A percentile compares a stretch with the other conserved stretches of the same genome.
phyloP scores from a whole-genome alignment of 2,329 filamentous ascomycete species.

The Cadophora sp. region DNA sequence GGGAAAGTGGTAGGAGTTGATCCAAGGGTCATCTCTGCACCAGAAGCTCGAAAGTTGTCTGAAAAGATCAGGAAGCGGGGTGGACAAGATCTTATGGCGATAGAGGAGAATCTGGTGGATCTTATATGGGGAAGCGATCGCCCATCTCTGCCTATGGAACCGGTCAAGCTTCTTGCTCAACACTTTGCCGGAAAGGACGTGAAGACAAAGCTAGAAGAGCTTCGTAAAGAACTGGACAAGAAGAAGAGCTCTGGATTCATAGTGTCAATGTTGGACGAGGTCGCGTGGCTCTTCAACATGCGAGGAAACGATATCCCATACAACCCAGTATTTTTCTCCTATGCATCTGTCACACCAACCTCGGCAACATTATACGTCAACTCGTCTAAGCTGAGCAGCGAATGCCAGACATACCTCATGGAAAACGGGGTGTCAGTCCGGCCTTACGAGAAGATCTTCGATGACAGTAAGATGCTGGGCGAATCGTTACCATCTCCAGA shows the following conservation, averaged over 20 bases:
- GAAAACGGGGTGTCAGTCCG: slow-evolving; percentile 74
- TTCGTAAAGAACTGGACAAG: slow-evolving; percentile 91
- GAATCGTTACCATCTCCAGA: slow-evolving; percentile 48
- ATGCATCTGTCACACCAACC: slow-evolving; percentile 82
- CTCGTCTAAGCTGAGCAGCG: slow-evolving; percentile 73
- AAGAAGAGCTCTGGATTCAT: slow-evolving; percentile 88
- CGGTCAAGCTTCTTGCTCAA: slow-evolving; percentile 72
- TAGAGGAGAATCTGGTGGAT: slow-evolving; percentile 88
- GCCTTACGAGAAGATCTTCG: slow-evolving; percentile 83
- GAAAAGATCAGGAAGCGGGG: slow-evolving; percentile 89
- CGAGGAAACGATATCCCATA: slow-evolving; percentile 95
- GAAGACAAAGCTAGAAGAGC: slow-evolving; percentile 80
- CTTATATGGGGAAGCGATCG: slow-evolving; percentile 80
- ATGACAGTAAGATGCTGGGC: slow-evolving; percentile 73
- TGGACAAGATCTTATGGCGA: slow-evolving; percentile 75
- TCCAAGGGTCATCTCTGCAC: slow-evolving; percentile 80
- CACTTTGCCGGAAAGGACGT: slow-evolving; percentile 84
- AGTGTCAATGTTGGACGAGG: slow-evolving; percentile 93
- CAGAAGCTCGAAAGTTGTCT: slow-evolving; percentile 75
- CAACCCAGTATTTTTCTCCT: slow-evolving; percentile 98
- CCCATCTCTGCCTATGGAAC: slow-evolving; percentile 77
- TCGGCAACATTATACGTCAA: slow-evolving; percentile 85
- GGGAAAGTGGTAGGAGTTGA: slow-evolving; percentile 93
- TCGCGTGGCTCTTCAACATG: slow-evolving; percentile 98
- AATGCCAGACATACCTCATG: slow-evolving; percentile 73